Conservation (phyloP, 2,329 filamentous ascomycete species). For the Furcasterigmium furcatum region DNA sequence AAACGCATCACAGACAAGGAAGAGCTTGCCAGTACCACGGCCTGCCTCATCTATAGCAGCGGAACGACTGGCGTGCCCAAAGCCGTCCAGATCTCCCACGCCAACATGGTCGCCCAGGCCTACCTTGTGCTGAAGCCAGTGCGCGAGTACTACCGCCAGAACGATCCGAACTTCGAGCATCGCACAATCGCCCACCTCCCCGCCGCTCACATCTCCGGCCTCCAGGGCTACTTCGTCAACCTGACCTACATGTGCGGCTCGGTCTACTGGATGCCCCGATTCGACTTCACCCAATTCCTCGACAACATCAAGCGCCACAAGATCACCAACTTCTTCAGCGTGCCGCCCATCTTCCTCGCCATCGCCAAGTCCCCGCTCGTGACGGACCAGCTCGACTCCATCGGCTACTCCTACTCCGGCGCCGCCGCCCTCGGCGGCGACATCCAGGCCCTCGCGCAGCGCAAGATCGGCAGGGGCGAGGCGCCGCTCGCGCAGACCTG, state of each 20-base stretch:
- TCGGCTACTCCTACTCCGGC: constrained; percentile 46
- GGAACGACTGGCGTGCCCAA: constrained; percentile 47
- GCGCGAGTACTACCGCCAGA: constrained; percentile 22
- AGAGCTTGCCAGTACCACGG: constrained; percentile 34
- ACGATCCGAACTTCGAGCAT: constrained; percentile 20
- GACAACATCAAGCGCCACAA: constrained; percentile 1
- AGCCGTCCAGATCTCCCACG: constrained; percentile 41
- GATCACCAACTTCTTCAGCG: constrained; percentile 3
- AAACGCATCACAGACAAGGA: constrained; percentile 44
- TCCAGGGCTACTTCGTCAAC: constrained; percentile 7
- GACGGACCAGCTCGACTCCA: constrained; percentile 32
- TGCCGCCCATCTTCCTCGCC: constrained; percentile 5
- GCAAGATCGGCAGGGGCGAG: constrained; percentile 39
- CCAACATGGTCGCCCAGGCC: constrained; percentile 36
- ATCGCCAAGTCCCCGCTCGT: constrained; percentile 4
- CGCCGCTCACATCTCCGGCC: constrained; percentile 3
- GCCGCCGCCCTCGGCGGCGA: constrained; percentile 55
- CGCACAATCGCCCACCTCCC: constrained; percentile 18
- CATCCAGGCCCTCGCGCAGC: constrained; percentile 45
- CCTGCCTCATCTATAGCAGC: constrained; percentile 44
- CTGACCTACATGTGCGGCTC: constrained; percentile 3
- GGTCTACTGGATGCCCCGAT: constrained; percentile 3
- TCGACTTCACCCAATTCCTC: constrained; percentile 5
- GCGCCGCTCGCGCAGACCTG: constrained; percentile 49
- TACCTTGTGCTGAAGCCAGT: constrained; percentile 23